These are phyloP conservation scores for Sphagnum magellanicum DNA, from an alignment of 228 moss, liverwort and hornwort genomes.

Conservation along the genomic window DNA sequence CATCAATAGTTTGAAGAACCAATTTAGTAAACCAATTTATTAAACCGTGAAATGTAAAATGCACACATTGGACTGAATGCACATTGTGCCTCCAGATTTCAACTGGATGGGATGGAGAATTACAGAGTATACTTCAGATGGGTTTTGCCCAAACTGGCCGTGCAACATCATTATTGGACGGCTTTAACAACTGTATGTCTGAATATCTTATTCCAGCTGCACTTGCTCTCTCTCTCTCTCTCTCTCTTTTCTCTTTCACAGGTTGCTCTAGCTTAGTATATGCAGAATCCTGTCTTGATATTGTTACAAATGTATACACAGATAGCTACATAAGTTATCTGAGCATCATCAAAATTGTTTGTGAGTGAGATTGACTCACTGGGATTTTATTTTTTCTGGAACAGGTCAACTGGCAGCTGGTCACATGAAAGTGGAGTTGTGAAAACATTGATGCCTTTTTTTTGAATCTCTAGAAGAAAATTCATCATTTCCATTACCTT, in stretches of 20 bases:
- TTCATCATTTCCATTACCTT: too few species aligned
- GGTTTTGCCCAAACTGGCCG: slow-evolving; percentile 48
- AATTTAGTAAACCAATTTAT: too few species aligned
- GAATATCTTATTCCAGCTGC: slow-evolving; percentile 16
- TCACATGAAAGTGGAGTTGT: slow-evolving; percentile 47
- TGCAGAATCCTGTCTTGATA: too few species aligned
- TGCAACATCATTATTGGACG: slow-evolving; percentile 21
- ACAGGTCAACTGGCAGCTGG: slow-evolving; percentile 39
- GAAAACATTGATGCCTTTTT: slow-evolving; percentile 1
- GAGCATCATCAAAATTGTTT: neutral
- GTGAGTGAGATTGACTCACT: neutral
- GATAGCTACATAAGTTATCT: neutral
- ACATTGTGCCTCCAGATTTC: slow-evolving; percentile 15
- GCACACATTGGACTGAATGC: neutral
- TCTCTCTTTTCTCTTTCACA: too few species aligned
- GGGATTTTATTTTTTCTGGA: neutral
- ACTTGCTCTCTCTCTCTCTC: neutral
- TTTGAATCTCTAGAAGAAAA: too few species aligned
- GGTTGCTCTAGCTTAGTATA: too few species aligned
- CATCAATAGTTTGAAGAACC: too few species aligned
- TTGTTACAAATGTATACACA: too few species aligned
- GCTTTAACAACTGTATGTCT: slow-evolving; percentile 13
- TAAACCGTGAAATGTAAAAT: neutral
- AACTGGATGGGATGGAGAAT: slow-evolving; percentile 79
- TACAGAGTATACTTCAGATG: slow-evolving; percentile 94